phyloP scores from a whole-genome alignment of 768 basidiomycete genomes.

The Phlebiopsis gigantea region DNA sequence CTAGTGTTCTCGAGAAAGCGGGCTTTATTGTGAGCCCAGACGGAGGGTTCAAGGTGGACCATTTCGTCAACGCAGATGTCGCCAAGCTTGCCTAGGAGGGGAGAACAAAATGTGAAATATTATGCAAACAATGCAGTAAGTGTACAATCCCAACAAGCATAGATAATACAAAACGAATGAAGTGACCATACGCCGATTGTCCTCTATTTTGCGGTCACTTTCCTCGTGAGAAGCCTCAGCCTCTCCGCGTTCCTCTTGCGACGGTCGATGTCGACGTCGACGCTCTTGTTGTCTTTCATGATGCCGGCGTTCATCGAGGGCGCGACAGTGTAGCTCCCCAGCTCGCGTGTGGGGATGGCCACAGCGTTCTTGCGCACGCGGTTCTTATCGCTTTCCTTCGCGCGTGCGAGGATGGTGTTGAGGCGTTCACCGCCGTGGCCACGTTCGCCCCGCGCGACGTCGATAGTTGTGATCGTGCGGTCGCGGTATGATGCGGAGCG shows the following conservation, averaged over 20 bases:
- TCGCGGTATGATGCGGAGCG: conserved; percentile 79
- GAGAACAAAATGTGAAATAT: background rate
- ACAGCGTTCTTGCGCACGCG: conserved; percentile 76
- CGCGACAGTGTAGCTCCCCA: conserved; percentile 78
- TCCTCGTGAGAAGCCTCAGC: conserved; percentile 56
- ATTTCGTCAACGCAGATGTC: conserved; percentile 55
- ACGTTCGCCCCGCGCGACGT: conserved; percentile 32
- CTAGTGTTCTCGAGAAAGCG: conserved; percentile 69
- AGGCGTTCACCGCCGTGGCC: conserved; percentile 47
- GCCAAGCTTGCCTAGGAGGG: conserved; percentile 39
- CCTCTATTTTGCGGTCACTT: conserved; percentile 29
- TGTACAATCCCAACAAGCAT: conserved; percentile 3
- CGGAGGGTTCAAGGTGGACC: conserved; percentile 46
- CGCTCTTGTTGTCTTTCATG: conserved; percentile 46
- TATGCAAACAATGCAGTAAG: conserved; percentile 2
- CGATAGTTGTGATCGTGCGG: conserved; percentile 57
- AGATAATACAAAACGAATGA: background rate
- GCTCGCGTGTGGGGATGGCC: conserved; percentile 70
- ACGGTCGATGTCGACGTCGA: conserved; percentile 70
- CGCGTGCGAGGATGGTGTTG: conserved; percentile 64
- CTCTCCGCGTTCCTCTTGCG: conserved; percentile 72
- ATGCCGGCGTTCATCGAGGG: conserved; percentile 55
- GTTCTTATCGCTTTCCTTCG: conserved; percentile 62
- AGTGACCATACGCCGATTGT: background rate
- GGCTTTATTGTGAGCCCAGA: conserved; percentile 60